These are phyloP conservation scores for Zygotorulaspora chibaensis DNA, from an alignment of 805 yeast genomes.

Conservation along the genomic window DNA sequence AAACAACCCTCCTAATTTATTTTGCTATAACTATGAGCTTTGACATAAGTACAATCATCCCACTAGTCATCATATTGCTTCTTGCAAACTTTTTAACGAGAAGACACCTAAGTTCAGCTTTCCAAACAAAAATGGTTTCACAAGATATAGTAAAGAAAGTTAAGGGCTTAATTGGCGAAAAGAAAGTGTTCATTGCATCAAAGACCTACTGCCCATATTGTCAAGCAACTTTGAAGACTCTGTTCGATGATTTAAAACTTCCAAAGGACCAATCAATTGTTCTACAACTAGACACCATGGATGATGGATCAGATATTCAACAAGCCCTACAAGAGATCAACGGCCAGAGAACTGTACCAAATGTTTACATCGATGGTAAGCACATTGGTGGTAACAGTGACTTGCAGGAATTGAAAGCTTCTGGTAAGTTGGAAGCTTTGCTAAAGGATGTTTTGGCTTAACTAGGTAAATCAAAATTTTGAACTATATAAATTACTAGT, in stretches of 20 bases:
- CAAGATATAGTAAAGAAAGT: slow-evolving; percentile 55
- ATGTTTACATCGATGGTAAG: slow-evolving; percentile 81
- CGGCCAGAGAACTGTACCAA: slow-evolving; percentile 93
- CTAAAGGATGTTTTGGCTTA: slow-evolving; percentile 22
- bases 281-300: slow-evolving; percentile 45
- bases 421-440: slow-evolving; percentile 52
- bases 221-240: slow-evolving; percentile 41
- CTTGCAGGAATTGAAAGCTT: slow-evolving; percentile 62
- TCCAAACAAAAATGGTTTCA: slow-evolving; percentile 46
- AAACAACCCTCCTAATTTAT: background rate
- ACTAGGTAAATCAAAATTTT: background rate
- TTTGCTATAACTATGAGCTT: slow-evolving; percentile 4
- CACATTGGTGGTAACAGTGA: slow-evolving; percentile 96
- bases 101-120: slow-evolving; percentile 12
- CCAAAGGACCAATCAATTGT: slow-evolving; percentile 39
- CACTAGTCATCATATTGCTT: slow-evolving; percentile 13
- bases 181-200: slow-evolving; percentile 76
- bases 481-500: background rate
- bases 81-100: slow-evolving; percentile 11
- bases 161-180: slow-evolving; percentile 55
- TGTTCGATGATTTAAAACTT: slow-evolving; percentile 40
- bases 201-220: slow-evolving; percentile 73
- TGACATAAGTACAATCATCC: slow-evolving; percentile 7
- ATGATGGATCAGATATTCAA: slow-evolving; percentile 81
- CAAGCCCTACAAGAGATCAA: slow-evolving; percentile 70